phyloP scores from a whole-genome alignment of 2,329 filamentous ascomycete species.

The Thelonectria olida region DNA sequence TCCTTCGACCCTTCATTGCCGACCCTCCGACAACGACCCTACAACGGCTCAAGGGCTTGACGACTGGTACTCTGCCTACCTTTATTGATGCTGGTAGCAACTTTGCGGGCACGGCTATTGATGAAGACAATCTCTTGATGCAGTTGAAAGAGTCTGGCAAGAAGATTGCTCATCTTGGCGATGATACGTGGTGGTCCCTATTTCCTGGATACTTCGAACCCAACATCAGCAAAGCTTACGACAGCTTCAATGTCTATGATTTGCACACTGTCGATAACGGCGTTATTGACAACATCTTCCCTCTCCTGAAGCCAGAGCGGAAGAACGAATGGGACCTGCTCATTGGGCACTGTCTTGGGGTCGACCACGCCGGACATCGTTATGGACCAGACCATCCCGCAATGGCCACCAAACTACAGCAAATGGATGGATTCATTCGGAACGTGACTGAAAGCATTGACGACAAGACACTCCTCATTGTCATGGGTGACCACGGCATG shows the following conservation, averaged over 20 bases:
- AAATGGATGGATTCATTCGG: conserved; percentile 87
- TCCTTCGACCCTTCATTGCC: conserved; percentile 93
- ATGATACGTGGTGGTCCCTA: conserved; percentile 94
- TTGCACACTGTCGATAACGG: conserved; percentile 96
- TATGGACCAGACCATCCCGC: conserved; percentile 93
- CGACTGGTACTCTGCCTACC: conserved; percentile 92
- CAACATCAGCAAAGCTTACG: conserved; percentile 87
- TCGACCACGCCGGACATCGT: conserved; percentile 95
- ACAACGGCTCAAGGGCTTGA: conserved; percentile 91
- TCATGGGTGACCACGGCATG: conserved; percentile 99
- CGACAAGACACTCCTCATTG: conserved; percentile 85
- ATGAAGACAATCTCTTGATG: conserved; percentile 84
- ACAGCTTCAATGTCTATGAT: conserved; percentile 99
- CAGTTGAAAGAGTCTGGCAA: conserved; percentile 72
- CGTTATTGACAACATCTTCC: conserved; percentile 89
- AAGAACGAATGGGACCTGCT: conserved; percentile 88
- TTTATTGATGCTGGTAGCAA: conserved; percentile 95
- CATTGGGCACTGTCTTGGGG: conserved; percentile 91
- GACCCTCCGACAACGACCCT: conserved; percentile 95
- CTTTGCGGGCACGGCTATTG: conserved; percentile 93
- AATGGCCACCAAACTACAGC: conserved; percentile 88
- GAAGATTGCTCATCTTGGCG: conserved; percentile 91
- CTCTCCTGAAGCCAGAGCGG: conserved; percentile 74
- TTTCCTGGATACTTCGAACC: conserved; percentile 94
- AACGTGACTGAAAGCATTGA: conserved; percentile 78